Evolutionary conservation across 2,329 filamentous ascomycete species (phyloP).

Genomic region (Nemania bipapillata): DNA sequence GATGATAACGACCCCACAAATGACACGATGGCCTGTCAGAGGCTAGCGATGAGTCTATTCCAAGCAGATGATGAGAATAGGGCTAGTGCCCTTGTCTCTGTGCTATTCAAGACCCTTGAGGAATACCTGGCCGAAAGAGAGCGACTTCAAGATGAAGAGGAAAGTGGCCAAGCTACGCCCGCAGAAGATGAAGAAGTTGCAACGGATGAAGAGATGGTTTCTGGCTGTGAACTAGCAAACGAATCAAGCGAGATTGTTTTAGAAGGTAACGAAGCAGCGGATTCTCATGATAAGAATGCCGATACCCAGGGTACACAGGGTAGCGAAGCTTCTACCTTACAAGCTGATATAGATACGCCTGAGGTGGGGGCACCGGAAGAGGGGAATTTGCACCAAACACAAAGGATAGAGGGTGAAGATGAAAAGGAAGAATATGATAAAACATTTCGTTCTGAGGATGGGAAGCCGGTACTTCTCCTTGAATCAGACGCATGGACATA

Average conservation of each 20-base stretch:
- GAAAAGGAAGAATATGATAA: too few species aligned
- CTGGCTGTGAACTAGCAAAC: background rate
- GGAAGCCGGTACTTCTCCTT: conserved; percentile 11
- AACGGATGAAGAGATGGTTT: background rate
- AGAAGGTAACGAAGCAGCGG: background rate
- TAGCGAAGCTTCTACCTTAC: background rate
- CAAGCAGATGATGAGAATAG: conserved; percentile 11
- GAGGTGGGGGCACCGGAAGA: background rate
- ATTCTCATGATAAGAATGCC: background rate
- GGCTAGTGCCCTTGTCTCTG: conserved; percentile 6
- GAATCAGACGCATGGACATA: conserved; percentile 11
- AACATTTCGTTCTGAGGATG: background rate
- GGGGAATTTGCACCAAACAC: background rate
- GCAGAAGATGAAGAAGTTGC: background rate
- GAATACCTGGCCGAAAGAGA: conserved; percentile 7
- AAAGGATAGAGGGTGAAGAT: background rate
- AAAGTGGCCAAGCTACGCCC: background rate
- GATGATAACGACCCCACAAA: conserved; percentile 20
- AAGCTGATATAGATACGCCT: background rate
- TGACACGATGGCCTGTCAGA: conserved; percentile 1
- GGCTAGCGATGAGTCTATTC: conserved; percentile 13
- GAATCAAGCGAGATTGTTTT: background rate
- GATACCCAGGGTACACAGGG: background rate
- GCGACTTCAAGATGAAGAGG: background rate
- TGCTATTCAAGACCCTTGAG: conserved; percentile 17